Evolutionary conservation across 2,329 filamentous ascomycete species (phyloP).

Genomic region (Pseudogymnoascus sp.): DNA sequence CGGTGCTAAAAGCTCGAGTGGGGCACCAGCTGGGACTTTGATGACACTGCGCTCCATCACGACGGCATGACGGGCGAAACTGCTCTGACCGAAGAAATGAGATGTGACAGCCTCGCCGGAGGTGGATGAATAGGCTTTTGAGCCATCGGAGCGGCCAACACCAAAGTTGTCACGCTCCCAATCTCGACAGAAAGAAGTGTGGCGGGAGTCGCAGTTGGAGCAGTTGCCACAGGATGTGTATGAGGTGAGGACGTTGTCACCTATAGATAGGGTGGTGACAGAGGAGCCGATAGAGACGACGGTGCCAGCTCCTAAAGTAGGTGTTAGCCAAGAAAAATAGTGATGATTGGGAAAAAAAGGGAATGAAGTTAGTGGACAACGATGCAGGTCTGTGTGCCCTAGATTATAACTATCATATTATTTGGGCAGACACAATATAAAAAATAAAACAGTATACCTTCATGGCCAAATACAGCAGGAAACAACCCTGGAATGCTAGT

Average conservation of each 20-base stretch:
- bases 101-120: slow-evolving; percentile 18
- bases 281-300: slow-evolving; percentile 15
- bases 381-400: neutral
- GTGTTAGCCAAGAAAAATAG: neutral
- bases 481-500: slow-evolving; percentile 15
- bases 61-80: slow-evolving; percentile 22
- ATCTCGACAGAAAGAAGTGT: slow-evolving; percentile 25
- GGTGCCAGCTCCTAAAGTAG: slow-evolving; percentile 15
- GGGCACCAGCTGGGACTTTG: slow-evolving; percentile 16
- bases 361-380: neutral
- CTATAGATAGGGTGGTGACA: slow-evolving; percentile 10
- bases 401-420: neutral
- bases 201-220: slow-evolving; percentile 21
- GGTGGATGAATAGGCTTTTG: slow-evolving; percentile 13
- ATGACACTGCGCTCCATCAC: slow-evolving; percentile 22
- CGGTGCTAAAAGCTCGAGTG: slow-evolving; percentile 30
- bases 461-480: slow-evolving; percentile 26
- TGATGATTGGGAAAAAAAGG: neutral
- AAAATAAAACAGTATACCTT: slow-evolving; percentile 16
- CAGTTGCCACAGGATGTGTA: slow-evolving; percentile 30
- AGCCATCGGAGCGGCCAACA: slow-evolving; percentile 14
- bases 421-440: neutral
- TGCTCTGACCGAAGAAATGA: slow-evolving; percentile 30
- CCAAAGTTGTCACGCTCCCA: slow-evolving; percentile 22
- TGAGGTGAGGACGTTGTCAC: slow-evolving; percentile 28